These are phyloP conservation scores for Urostyla sp. DNA, from an alignment of 73 alveolate species.

Conservation along the genomic window DNA sequence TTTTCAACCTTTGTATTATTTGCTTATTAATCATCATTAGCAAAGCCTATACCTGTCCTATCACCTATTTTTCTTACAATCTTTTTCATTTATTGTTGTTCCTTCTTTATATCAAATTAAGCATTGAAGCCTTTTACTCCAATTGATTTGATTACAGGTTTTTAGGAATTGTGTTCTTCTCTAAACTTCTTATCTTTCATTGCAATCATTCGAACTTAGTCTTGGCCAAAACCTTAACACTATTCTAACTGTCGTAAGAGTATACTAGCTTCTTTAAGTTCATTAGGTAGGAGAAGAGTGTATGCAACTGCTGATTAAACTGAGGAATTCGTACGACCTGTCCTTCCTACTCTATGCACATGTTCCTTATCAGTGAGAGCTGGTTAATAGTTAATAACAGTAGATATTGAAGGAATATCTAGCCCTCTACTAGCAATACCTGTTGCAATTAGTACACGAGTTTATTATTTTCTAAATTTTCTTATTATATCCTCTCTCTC, in stretches of 20 bases:
- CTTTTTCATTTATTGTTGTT: constrained; percentile 39
- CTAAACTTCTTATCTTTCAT: constrained; percentile 69
- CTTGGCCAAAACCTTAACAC: constrained; percentile 65
- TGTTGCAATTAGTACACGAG: constrained; percentile 71
- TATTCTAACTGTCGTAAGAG: constrained; percentile 66
- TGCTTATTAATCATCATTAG: not conserved
- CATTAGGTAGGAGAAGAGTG: constrained; percentile 65
- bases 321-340: constrained; percentile 85
- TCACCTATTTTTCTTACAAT: constrained; percentile 55
- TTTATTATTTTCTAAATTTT: constrained; percentile 66
- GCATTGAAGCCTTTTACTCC: constrained; percentile 50
- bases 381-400: constrained; percentile 79
- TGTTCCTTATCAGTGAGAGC: constrained; percentile 75
- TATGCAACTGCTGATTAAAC: constrained; percentile 80
- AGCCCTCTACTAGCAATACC: constrained; percentile 83
- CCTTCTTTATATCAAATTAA: constrained; percentile 49
- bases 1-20: not conserved
- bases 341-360: constrained; percentile 85
- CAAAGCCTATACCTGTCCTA: constrained; percentile 45
- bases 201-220: constrained; percentile 77
- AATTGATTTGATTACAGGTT: constrained; percentile 39
- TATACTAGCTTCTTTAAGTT: constrained; percentile 67
- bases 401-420: constrained; percentile 76
- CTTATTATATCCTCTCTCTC: constrained; percentile 71
- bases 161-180: no score